Evolutionary conservation across 139 green algal species (phyloP).

Genomic region (Tetraselmis chui): DNA sequence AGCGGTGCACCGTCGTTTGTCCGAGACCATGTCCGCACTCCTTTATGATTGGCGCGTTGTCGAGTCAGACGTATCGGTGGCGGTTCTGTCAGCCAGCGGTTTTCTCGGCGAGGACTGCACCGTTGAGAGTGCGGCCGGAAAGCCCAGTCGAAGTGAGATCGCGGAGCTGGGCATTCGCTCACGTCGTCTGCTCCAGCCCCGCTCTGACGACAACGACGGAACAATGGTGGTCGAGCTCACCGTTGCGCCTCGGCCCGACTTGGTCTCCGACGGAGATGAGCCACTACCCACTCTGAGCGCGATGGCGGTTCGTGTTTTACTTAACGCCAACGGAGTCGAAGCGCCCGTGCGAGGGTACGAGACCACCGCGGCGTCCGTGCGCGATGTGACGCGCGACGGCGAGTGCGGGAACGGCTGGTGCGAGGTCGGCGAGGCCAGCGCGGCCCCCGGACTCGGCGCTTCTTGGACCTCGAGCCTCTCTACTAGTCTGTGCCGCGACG

Average conservation of each 20-base stretch:
- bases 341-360: background rate
- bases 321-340: background rate
- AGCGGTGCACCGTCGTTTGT: background rate
- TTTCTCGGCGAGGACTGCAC: background rate
- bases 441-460: no score
- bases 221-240: background rate
- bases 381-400: background rate
- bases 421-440: background rate
- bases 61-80: background rate
- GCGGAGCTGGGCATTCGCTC: background rate
- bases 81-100: background rate
- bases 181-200: background rate
- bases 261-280: background rate
- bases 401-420: background rate
- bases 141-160: background rate
- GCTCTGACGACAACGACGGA: background rate
- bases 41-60: background rate
- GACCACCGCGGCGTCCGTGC: background rate
- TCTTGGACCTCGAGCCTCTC: background rate
- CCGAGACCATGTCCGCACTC: background rate
- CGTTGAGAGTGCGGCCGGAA: background rate
- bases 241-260: background rate
- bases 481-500: background rate
- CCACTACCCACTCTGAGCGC: background rate
- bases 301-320: background rate